Percentiles rank a stretch among this genome's conserved stretches.
Evolutionary conservation across 148 eudicot species (phyloP).

Genomic region (Drosera capensis): DNA sequence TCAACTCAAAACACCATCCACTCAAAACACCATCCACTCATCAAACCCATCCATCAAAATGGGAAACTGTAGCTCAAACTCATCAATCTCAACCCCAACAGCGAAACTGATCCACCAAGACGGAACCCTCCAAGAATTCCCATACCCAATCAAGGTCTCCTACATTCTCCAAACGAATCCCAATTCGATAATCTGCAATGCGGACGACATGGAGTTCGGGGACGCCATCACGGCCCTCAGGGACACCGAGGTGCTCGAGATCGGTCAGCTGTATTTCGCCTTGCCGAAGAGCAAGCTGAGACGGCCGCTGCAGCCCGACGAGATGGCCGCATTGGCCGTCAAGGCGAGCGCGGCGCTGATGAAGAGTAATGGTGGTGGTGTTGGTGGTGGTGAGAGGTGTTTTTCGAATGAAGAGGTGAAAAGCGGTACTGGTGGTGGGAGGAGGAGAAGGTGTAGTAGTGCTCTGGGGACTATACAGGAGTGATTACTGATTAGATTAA

Average conservation of each 20-base stretch:
- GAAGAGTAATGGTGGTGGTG: constrained; percentile 23
- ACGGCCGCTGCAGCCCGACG: constrained; percentile 47
- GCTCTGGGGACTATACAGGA: too few species aligned
- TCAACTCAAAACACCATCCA: too few species aligned
- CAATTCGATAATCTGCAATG: constrained; percentile 38
- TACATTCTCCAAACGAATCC: constrained; percentile 31
- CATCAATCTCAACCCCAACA: constrained; percentile 27
- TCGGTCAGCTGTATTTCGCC: constrained; percentile 68
- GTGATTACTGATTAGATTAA: too few species aligned
- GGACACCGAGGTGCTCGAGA: constrained; percentile 50
- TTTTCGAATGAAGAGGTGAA: too few species aligned
- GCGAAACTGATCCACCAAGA: constrained; percentile 37
- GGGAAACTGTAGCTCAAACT: constrained; percentile 46
- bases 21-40: too few species aligned
- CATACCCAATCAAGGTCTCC: constrained; percentile 43
- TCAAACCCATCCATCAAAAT: too few species aligned
- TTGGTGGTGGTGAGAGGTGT: too few species aligned
- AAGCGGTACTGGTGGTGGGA: too few species aligned
- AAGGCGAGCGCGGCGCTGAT: constrained; percentile 69
- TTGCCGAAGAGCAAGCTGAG: constrained; percentile 39
- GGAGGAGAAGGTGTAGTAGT: too few species aligned
- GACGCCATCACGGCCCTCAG: constrained; percentile 31
- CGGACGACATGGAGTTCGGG: constrained; percentile 88
- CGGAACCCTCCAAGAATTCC: constrained; percentile 39
- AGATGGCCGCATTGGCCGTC: constrained; percentile 91